Evolutionary conservation across 2,329 filamentous ascomycete species (phyloP), one percentile per base, ranked within the genome.

Genomic region (Phoma sp.): DNA sequence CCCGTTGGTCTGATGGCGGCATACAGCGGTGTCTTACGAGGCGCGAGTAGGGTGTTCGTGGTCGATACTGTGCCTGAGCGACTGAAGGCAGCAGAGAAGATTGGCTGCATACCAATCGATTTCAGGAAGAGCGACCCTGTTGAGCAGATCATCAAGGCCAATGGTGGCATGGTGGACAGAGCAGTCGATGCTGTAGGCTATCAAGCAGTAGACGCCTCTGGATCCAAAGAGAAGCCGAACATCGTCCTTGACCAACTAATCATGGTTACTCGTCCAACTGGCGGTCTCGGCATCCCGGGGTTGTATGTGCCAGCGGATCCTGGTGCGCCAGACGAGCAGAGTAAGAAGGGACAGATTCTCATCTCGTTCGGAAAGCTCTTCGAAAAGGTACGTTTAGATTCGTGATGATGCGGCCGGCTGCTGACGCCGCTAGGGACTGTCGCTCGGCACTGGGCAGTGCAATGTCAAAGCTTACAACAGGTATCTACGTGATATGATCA

Each of bases 391-490:
- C 44, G 63, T 47, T 37, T 37, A 15, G 17, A 44, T 35, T 31
- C 21, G 40, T 15, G 15, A 6, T 24, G 21, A 13, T 37, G 24
- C 10, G 38, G 19, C 13, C 19, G 15, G 40, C 22, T 47, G 43
- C 51, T 66, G 21, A 65, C 55, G 13, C 33, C 22, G 21, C n/a
- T 41, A 85, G 83, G 85, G 85, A 1, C 76, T 88, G 5, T 79
- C 80, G 2, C 75, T 89, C 2, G 82, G 83, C 9, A 86, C 84
- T 3, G 85, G 86, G 0, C 85, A 88, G 67, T 88, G 86, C 74
- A 89, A 89, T 58, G 86, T 89, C 61, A 89, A 88, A 73, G 77
- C 82, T 0, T 89, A 89, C 72, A 89, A 89, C 68, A 78, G 85
- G 22, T 87, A 88, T 64, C 73, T 89, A 35, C 80, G 86, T 12